Base-by-base conservation (phyloP, 2,329 filamentous ascomycete species). In the Phialophora tarda region DNA sequence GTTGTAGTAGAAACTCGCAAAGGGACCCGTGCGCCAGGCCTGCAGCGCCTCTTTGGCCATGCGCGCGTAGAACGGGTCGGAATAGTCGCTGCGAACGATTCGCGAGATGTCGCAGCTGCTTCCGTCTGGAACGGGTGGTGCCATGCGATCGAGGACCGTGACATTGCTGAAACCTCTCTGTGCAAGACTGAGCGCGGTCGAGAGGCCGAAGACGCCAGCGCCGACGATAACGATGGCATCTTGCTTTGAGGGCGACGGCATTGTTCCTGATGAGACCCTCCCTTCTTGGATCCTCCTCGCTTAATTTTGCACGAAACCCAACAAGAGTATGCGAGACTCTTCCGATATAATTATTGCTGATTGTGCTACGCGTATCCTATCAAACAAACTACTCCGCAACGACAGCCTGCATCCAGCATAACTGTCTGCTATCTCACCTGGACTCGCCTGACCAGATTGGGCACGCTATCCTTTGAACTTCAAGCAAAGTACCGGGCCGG, bases 201-300 rank as follows among this genome's bases (percentile, higher is more conserved):
- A 78, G 8, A 87, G 65, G 2, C 87, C 75, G 26, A 83, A 83
- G 1, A 89, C 76, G 26, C 78, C 76, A 55, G 83, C 87, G 67
- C 86, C 87, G 28, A 83, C 77, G 5, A 84, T 85, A 73, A 65
- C 53, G 24, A 72, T 64, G 30, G 34, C 34, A 17, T 41, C 34
- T 17, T 41, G 34, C 14, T 41, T 41, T 17, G 34, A 6, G 1
- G 14, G 34, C 5, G 34, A 41, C 34, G 34, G 14, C 34, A 41
- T 41, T 17, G 14, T 41, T 41, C 14, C 5, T 17, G 34, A 41
- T 6, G 34, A 41, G 14, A 17, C 34, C 34, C 34, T 17, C 5
- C 14, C 14, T 41, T 1, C 2, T 26, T 26, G 34, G 11, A 38
- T 12, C 32, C 32, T 41, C 34, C 4, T 41, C 12, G 34, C 12